phyloP scores from a whole-genome alignment of 2,329 filamentous ascomycete species.

The Diaporthe destruens region DNA sequence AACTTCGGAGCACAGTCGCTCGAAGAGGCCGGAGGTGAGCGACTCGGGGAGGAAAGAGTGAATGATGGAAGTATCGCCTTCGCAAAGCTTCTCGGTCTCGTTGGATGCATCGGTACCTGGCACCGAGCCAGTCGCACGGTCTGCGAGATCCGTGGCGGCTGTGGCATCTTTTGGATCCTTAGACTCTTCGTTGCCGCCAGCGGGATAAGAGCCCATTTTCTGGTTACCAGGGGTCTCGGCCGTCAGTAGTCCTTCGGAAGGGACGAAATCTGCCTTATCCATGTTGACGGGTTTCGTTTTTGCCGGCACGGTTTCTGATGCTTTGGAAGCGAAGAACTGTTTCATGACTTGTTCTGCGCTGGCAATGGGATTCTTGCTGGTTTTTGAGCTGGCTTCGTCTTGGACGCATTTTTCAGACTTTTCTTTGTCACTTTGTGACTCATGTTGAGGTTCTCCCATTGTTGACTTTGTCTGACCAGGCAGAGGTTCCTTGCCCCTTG shows the following conservation, averaged over 20 bases:
- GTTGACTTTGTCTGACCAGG: neutral
- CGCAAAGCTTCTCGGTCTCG: conserved; percentile 71
- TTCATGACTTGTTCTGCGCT: neutral
- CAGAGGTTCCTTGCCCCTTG: neutral
- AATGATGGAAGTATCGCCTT: conserved; percentile 84
- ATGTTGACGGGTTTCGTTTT: neutral
- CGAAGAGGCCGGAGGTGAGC: conserved; percentile 73
- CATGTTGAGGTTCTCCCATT: neutral
- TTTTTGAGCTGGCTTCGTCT: neutral
- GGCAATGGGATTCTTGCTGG: conserved; percentile 2
- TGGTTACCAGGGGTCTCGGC: conserved; percentile 29
- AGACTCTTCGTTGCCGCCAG: neutral
- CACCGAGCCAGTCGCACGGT: conserved; percentile 40
- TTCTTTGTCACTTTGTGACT: conserved; percentile 5
- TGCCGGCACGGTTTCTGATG: neutral
- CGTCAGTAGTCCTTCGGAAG: conserved; percentile 36
- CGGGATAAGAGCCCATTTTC: neutral
- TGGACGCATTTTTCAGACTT: neutral
- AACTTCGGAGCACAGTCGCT: conserved; percentile 79
- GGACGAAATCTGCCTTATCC: neutral
- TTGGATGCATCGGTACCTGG: conserved; percentile 43
- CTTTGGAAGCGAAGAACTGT: neutral
- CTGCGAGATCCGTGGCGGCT: neutral
- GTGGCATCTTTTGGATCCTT: neutral
- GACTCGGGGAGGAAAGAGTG: conserved; percentile 74